These are phyloP conservation scores for Raphidocelis subcapitata DNA, from an alignment of 139 green algal species.

Conservation along the genomic window DNA sequence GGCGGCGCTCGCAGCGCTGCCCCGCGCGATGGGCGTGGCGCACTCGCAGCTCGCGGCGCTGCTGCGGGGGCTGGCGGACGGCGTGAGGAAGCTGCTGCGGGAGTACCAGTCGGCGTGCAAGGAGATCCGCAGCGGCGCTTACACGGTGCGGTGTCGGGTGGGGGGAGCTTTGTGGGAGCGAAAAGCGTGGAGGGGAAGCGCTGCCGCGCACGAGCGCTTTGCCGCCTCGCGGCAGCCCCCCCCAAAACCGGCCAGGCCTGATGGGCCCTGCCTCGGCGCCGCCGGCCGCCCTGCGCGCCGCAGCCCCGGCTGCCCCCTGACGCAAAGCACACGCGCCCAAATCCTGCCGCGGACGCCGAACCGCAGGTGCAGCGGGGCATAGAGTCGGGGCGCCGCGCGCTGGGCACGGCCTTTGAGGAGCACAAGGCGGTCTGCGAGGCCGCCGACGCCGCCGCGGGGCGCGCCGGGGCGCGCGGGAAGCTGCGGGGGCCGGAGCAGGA, in stretches of 20 bases:
- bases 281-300: too few relatives aligned
- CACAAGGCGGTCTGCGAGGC: constrained; percentile 19
- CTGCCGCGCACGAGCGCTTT: background rate
- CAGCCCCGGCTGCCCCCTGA: too few relatives aligned
- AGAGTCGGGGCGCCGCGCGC: constrained; percentile 16
- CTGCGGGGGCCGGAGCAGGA: constrained; percentile 32
- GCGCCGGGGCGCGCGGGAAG: too few relatives aligned
- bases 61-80: constrained; percentile 17
- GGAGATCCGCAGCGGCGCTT: constrained; percentile 1
- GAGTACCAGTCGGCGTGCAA: constrained; percentile 9
- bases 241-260: too few relatives aligned
- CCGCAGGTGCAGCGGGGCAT: constrained; percentile 14
- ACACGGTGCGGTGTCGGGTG: background rate
- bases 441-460: constrained; percentile 5
- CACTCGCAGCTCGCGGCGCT: constrained; percentile 19
- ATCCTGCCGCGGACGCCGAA: too few relatives aligned
- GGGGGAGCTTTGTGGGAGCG: too few relatives aligned
- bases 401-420: background rate
- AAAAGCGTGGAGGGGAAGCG: too few relatives aligned
- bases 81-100: background rate
- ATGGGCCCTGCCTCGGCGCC: too few relatives aligned
- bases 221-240: too few relatives aligned
- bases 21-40: constrained; percentile 5
- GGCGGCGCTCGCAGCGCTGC: constrained; percentile 14
- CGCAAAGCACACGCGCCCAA: too few relatives aligned